Conservation (phyloP, 2,329 filamentous ascomycete genomes). For the Shiraia bambusicola region DNA sequence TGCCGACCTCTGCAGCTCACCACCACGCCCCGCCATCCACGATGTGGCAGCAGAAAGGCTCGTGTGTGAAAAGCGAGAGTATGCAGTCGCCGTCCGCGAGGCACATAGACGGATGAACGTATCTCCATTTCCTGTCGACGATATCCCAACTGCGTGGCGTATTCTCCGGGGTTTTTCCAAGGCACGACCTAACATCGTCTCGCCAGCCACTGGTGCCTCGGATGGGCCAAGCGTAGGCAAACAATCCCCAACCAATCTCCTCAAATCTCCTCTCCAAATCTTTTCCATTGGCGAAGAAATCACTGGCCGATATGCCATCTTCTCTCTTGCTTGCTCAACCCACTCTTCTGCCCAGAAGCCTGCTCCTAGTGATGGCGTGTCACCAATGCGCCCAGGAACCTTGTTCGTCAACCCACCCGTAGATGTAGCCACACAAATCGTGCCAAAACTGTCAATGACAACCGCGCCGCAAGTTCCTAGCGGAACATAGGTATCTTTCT, state of each 20-base stretch:
- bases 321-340: constrained; percentile 51
- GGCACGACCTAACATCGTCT: background rate
- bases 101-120: constrained; percentile 76
- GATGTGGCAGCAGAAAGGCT: constrained; percentile 61
- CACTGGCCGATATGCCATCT: constrained; percentile 24
- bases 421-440: constrained; percentile 66
- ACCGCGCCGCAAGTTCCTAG: constrained; percentile 86
- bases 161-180: constrained; percentile 5
- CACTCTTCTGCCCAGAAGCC: constrained; percentile 92
- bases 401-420: constrained; percentile 88
- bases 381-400: constrained; percentile 78
- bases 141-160: constrained; percentile 59
- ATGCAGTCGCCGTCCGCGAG: constrained; percentile 69
- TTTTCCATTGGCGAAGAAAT: constrained; percentile 24
- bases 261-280: constrained; percentile 44
- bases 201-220: constrained; percentile 5
- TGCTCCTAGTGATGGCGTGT: constrained; percentile 80
- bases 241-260: constrained; percentile 60
- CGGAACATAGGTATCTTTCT: constrained; percentile 66
- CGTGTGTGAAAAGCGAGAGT: constrained; percentile 63
- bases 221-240: constrained; percentile 52
- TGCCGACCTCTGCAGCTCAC: constrained; percentile 73
- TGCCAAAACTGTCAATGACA: constrained; percentile 73
- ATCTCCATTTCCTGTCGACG: constrained; percentile 85
- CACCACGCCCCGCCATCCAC: constrained; percentile 67